A percentile compares a stretch with the other conserved stretches of the same genome.
Evolutionary conservation across 2,329 filamentous ascomycete species (phyloP).

Genomic region (Fusarium veterinarium): DNA sequence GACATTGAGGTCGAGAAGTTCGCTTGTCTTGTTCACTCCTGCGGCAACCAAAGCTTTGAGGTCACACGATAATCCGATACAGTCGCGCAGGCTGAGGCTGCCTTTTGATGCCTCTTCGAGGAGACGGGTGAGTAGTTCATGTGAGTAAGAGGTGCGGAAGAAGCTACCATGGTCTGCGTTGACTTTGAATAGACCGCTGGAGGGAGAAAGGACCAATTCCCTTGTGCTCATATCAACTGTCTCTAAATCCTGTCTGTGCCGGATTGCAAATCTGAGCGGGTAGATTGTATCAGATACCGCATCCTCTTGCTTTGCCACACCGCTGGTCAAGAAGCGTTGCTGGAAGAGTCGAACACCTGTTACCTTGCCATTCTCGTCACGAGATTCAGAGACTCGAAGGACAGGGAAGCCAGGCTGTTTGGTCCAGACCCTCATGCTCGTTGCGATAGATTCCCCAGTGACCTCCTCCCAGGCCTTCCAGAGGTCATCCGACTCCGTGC

Average conservation of each 20-base stretch:
- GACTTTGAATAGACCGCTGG: neutral
- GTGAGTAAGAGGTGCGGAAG: neutral
- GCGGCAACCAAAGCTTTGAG: neutral
- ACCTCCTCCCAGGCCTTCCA: neutral
- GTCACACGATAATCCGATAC: neutral
- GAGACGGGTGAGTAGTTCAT: neutral
- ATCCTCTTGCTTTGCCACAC: neutral
- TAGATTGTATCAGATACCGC: neutral
- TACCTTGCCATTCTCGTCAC: neutral
- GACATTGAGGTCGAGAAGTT: too few species aligned
- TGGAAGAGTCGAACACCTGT: neutral
- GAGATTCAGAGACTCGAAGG: neutral
- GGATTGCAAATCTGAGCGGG: accelerated
- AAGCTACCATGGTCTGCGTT: neutral
- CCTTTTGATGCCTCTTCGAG: neutral
- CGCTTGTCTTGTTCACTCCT: neutral
- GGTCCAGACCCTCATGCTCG: neutral
- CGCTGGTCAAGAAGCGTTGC: neutral
- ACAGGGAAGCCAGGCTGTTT: neutral
- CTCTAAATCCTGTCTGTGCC: accelerated
- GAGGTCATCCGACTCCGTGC: accelerated
- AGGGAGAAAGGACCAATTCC: neutral
- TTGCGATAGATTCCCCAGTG: accelerated
- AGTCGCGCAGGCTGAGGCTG: neutral
- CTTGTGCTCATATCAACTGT: neutral